Percentiles rank a stretch among this genome's conserved stretches.
Conservation (phyloP, 164 flowering plant genomes). For the Nymphaea thermarum region DNA sequence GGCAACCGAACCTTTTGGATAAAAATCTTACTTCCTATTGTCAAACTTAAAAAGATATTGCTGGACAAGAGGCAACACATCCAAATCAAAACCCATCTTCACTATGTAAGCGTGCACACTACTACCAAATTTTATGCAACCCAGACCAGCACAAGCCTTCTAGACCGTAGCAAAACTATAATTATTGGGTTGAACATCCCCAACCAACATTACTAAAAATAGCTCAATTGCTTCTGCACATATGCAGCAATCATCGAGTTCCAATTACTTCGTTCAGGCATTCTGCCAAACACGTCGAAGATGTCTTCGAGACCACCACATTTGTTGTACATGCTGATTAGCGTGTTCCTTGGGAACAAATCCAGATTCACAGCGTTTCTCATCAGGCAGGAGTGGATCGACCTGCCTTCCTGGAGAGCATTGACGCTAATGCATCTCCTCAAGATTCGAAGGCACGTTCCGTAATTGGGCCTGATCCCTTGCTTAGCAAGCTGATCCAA, state of each 20-base stretch:
- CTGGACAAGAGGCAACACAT: too few relatives aligned
- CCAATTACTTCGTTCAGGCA: constrained; percentile 10
- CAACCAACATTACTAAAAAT: background rate
- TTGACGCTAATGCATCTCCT: background rate
- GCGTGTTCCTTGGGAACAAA: constrained; percentile 33
- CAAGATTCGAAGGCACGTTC: background rate
- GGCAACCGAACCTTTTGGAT: too few relatives aligned
- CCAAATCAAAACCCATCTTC: too few relatives aligned
- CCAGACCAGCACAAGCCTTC: too few relatives aligned
- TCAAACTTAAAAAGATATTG: too few relatives aligned
- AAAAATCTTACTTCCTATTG: too few relatives aligned
- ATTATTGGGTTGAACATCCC: background rate
- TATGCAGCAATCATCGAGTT: constrained; percentile 59
- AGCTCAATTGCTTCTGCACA: constrained; percentile 9
- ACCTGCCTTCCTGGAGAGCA: constrained; percentile 18
- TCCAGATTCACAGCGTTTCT: constrained; percentile 21
- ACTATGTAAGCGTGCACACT: too few relatives aligned
- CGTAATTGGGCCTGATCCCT: background rate
- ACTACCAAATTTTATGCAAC: too few relatives aligned
- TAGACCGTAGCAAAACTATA: background rate
- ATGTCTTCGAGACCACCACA: constrained; percentile 41
- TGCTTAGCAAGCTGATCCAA: background rate
- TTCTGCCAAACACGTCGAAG: constrained; percentile 31
- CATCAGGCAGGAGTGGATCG: constrained; percentile 45
- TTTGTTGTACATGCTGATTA: constrained; percentile 56